Conservation (phyloP, 2,329 filamentous ascomycete species). For the Colletotrichum sp. region DNA sequence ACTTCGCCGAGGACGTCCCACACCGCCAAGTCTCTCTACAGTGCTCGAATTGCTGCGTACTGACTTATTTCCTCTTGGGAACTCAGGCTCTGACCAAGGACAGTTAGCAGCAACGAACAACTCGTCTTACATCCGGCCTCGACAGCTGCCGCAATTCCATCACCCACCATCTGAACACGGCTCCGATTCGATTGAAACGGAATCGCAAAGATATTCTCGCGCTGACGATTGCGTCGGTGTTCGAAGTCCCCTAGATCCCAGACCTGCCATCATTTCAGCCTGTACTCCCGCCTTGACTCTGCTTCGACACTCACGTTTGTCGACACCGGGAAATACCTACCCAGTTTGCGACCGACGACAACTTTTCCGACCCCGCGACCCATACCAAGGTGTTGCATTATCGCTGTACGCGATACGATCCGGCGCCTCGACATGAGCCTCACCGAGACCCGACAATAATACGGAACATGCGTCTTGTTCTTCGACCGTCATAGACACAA, state of each 20-base stretch:
- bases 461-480: conserved; percentile 2
- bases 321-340: neutral
- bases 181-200: neutral
- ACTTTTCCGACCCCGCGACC: neutral
- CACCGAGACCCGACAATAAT: neutral
- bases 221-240: neutral
- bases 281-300: neutral
- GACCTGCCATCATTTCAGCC: neutral
- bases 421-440: neutral
- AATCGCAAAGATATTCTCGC: neutral
- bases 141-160: neutral
- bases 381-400: neutral
- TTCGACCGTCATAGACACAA: neutral
- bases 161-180: neutral
- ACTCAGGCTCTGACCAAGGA: neutral
- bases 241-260: neutral
- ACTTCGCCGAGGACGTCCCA: neutral
- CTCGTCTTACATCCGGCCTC: neutral
- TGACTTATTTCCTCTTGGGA: neutral
- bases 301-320: neutral
- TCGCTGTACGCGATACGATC: neutral
- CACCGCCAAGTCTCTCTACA: neutral
- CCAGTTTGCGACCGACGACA: neutral
- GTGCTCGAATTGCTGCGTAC: neutral
- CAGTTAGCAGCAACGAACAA: neutral